Evolutionary conservation across 2,329 filamentous ascomycete genomes (phyloP).

Genomic region (Helminthosporium solani): DNA sequence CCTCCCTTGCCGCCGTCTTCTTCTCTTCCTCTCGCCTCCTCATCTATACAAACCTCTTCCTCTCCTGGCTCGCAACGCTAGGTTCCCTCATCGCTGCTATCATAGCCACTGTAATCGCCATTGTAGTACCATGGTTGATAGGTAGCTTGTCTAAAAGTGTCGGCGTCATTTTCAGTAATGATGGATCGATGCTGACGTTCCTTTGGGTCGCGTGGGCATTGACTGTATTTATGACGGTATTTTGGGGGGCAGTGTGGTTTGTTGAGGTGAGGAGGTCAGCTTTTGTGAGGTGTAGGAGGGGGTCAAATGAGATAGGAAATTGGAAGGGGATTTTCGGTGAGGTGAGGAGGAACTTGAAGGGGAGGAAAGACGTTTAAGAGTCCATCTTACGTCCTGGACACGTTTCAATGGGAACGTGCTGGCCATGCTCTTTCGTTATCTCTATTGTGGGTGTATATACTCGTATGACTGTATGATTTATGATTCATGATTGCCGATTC

Average conservation of each 20-base stretch:
- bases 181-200: constrained; percentile 16
- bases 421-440: too few species aligned
- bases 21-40: constrained; percentile 23
- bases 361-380: constrained; percentile 2
- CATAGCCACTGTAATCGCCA: constrained; percentile 12
- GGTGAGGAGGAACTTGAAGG: constrained; percentile 18
- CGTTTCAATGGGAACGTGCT: too few species aligned
- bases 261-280: constrained; percentile 23
- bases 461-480: too few species aligned
- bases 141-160: constrained; percentile 11
- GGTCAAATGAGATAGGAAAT: constrained; percentile 21
- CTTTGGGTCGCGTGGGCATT: constrained; percentile 22
- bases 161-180: constrained; percentile 10
- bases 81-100: constrained; percentile 18
- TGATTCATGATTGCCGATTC: too few species aligned
- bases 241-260: constrained; percentile 29
- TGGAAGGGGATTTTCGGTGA: constrained; percentile 22
- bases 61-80: constrained; percentile 9
- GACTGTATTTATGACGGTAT: constrained; percentile 9
- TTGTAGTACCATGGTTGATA: constrained; percentile 6
- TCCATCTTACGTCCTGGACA: neutral
- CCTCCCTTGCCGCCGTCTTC: constrained; percentile 18
- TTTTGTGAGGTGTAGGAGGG: constrained; percentile 17
- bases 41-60: constrained; percentile 20
- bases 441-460: too few species aligned